A percentile compares a stretch with the other conserved stretches of the same genome.
Conservation (phyloP, 2,329 filamentous ascomycete species). For the Alternaria sp. region DNA sequence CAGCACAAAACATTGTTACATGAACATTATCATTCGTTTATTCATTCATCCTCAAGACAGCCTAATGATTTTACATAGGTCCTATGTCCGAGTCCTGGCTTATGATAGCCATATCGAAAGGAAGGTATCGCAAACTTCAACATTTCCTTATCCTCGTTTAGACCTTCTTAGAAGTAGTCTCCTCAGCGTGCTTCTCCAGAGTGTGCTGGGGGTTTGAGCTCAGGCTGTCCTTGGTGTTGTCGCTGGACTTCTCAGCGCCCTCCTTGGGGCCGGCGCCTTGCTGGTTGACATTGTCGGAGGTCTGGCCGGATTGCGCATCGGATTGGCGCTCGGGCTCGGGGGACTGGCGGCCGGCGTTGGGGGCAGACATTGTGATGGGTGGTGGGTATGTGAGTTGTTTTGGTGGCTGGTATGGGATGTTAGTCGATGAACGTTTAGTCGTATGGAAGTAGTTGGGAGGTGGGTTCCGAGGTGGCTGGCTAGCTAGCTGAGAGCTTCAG, state of each 20-base stretch:
- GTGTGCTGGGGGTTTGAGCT: conserved; percentile 72
- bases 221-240: conserved; percentile 56
- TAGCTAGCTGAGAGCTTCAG: neutral
- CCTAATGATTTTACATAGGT: neutral
- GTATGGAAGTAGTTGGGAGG: neutral
- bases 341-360: conserved; percentile 75
- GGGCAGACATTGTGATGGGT: conserved; percentile 66
- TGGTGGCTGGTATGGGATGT: neutral
- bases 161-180: conserved; percentile 66
- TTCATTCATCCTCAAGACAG: neutral
- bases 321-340: conserved; percentile 75
- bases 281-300: conserved; percentile 66
- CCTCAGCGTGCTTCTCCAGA: conserved; percentile 67
- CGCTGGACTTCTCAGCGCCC: conserved; percentile 59
- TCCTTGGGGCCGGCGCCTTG: conserved; percentile 53
- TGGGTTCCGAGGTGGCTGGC: neutral
- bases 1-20: neutral
- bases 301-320: conserved; percentile 68
- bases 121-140: neutral
- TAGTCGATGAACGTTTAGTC: neutral
- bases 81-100: neutral
- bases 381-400: neutral
- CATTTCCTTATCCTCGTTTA: conserved; percentile 3
- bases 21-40: neutral
- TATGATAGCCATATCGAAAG: neutral